Evolutionary conservation across 2,329 filamentous ascomycete genomes (phyloP).

Genomic region (Pseudocercospora musae): DNA sequence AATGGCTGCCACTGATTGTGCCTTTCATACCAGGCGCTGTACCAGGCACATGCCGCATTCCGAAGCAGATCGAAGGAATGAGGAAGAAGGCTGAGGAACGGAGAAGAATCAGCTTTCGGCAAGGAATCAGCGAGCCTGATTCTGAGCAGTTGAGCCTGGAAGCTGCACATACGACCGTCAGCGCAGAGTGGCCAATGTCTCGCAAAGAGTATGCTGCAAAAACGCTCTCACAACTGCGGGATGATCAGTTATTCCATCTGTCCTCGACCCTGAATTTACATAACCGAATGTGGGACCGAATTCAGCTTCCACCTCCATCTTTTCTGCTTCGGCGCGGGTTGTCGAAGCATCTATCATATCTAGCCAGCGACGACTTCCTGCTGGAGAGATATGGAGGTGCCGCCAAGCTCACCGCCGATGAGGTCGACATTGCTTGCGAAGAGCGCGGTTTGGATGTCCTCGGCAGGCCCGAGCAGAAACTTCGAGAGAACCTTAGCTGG

Average conservation of each 20-base stretch:
- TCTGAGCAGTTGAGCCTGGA: conserved; percentile 49
- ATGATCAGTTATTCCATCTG: conserved; percentile 43
- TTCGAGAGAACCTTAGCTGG: conserved; percentile 33
- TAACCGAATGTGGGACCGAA: conserved; percentile 41
- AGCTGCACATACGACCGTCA: conserved; percentile 44
- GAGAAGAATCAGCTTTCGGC: conserved; percentile 50
- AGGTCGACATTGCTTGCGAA: conserved; percentile 38
- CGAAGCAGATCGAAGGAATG: conserved; percentile 65
- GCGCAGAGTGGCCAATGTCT: conserved; percentile 43
- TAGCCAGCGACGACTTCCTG: conserved; percentile 73
- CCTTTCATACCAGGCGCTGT: conserved; percentile 68
- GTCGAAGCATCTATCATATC: conserved; percentile 55
- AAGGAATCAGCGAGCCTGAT: conserved; percentile 68
- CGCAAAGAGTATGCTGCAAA: conserved; percentile 13
- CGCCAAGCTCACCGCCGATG: conserved; percentile 48
- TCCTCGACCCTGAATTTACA: conserved; percentile 40
- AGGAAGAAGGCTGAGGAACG: conserved; percentile 53
- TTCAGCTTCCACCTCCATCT: conserved; percentile 48
- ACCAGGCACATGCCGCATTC: conserved; percentile 79
- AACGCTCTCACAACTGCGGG: conserved; percentile 30
- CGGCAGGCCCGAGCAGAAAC: conserved; percentile 24
- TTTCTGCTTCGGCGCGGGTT: conserved; percentile 56
- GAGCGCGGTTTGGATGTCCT: conserved; percentile 36
- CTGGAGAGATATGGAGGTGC: conserved; percentile 55
- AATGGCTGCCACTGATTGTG: conserved; percentile 80